Evolutionary conservation across 163 green algal genomes (phyloP).

Genomic region (Chloromonas sp.): DNA sequence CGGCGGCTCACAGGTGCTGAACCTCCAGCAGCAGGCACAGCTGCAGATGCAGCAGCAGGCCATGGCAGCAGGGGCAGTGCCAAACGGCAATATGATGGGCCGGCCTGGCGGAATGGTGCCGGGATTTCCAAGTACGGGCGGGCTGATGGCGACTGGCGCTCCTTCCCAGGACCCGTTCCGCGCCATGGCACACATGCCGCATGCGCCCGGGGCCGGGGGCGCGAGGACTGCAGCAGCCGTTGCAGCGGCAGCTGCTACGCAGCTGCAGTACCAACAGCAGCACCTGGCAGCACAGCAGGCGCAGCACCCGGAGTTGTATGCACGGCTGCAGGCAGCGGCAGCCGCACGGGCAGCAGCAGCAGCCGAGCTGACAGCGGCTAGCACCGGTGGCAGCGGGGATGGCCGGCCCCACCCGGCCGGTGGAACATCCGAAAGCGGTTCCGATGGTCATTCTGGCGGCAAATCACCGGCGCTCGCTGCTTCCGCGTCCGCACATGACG

Average conservation of each 20-base stretch:
- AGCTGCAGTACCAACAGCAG: conserved; percentile 2
- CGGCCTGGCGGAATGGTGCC: no score
- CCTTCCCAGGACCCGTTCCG: not conserved
- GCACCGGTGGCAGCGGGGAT: not conserved
- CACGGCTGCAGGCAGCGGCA: conserved; percentile 1
- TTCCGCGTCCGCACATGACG: no score
- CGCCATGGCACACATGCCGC: not conserved
- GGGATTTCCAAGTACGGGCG: no score
- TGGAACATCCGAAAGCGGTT: not conserved
- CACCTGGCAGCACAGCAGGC: conserved; percentile 1
- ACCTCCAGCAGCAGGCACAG: conserved; percentile 10
- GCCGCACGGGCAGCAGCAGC: not conserved
- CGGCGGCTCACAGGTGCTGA: not conserved
- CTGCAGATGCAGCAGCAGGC: conserved; percentile 14
- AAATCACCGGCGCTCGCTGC: no score
- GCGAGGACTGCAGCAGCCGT: not conserved
- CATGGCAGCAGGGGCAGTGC: not conserved
- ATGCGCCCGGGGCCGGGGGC: not conserved
- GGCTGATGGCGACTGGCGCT: not conserved
- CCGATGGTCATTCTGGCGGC: no score
- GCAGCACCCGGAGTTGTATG: conserved; percentile 1
- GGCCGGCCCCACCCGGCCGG: not conserved
- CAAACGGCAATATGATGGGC: not conserved
- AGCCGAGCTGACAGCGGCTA: not conserved
- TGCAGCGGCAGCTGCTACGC: not conserved